phyloP scores from a whole-genome alignment of 345 rosid species.

The Citrus sinensis region DNA sequence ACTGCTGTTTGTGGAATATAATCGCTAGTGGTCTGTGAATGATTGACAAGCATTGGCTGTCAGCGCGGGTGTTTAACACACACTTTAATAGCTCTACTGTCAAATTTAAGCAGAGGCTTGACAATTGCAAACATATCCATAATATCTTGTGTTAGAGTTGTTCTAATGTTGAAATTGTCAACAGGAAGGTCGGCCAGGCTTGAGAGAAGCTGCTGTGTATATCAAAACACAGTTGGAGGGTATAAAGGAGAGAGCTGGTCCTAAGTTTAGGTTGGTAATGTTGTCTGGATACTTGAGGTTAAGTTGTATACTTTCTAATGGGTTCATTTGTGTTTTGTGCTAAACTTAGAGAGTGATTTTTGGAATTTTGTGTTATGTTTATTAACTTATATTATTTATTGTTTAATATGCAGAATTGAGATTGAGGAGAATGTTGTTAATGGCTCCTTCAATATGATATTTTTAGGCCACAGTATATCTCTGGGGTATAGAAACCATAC shows the following conservation, averaged over 20 bases:
- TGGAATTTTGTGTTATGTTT: not conserved
- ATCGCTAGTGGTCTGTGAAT: no score
- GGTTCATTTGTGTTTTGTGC: not conserved
- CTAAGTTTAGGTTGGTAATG: constrained; percentile 50
- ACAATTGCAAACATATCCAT: not conserved
- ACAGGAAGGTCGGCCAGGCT: constrained; percentile 90
- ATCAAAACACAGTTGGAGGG: constrained; percentile 66
- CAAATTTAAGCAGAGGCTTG: no score
- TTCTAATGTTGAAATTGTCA: not conserved
- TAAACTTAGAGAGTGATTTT: not conserved
- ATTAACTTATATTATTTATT: not conserved
- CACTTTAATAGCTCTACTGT: no score
- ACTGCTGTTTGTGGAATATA: no score
- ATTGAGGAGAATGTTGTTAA: constrained; percentile 74
- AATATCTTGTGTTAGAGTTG: not conserved
- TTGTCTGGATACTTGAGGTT: not conserved
- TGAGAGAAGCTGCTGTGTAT: constrained; percentile 77
- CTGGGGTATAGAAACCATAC: constrained; percentile 88
- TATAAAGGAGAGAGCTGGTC: constrained; percentile 74
- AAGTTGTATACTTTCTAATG: not conserved
- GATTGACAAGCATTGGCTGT: no score
- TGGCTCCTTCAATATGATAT: constrained; percentile 91
- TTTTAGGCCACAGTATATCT: constrained; percentile 81
- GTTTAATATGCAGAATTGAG: constrained; percentile 54
- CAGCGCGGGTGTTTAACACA: no score